Base-by-base conservation (phyloP, 2,329 filamentous ascomycete genomes). In the Curvularia lunata region DNA sequence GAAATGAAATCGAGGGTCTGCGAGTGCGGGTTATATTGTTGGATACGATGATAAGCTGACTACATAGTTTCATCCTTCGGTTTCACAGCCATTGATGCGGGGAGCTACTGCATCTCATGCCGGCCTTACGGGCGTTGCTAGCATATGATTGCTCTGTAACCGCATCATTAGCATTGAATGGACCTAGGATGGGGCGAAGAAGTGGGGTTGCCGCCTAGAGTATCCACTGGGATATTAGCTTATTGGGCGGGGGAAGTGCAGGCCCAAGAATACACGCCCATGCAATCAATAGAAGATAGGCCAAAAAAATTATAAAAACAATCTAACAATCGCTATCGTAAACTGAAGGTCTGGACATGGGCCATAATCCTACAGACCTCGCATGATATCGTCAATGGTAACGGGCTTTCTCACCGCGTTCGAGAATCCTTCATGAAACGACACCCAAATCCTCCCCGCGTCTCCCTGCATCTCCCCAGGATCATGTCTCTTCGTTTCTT, bases 351-450 rank as follows among this genome's bases (percentile, higher is more conserved):
- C 41, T n/a, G 16, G 18, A n/a, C 41, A 27, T 16, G 8, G 7
- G 13, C 16, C 4, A 10, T 10, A 16, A 23, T 10, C 43, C 30
- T 68, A 90, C 56, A 92, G 71, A 3, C 85, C 88, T 54, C 81
- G 83, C 82, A 97, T 78, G 68, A 97, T 85, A 75, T 97, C 93
- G 60, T 85, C 84, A 74, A 97, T 75, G 8, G 90, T 90, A 61
- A 97, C 87, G 2, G 92, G 91, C 75, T 96, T 97, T 75, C 90
- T 84, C 59, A 97, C 93, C 10, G 93, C 93, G 82, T 97, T 97
- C 54, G 92, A 95, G 73, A 92, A 88, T 0, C 93, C 93, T 79
- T 97, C 93, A 70, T 97, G 88, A 75, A 88, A 97, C 62, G 87
- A 94, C 41, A 96, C 87, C 92, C 92, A 97, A 4, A 93, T 89